These are phyloP conservation scores for Gnetum montanum DNA, from an alignment of 75 land plant species.

Conservation along the genomic window DNA sequence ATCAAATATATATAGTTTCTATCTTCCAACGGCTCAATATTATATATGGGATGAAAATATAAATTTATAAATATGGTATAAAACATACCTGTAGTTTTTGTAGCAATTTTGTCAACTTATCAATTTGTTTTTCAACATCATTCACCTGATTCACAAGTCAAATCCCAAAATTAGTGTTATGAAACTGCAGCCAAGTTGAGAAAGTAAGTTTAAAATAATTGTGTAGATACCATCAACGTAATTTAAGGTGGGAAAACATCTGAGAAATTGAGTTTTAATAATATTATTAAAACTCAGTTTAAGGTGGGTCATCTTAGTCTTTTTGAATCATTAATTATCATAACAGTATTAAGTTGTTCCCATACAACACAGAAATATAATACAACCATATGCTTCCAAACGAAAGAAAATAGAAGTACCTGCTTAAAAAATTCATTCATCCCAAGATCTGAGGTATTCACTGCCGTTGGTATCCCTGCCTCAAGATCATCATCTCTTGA, in stretches of 20 bases:
- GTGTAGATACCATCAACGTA: too few species aligned
- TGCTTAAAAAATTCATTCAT: constrained; percentile 8
- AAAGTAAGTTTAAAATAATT: too few species aligned
- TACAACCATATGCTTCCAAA: neutral
- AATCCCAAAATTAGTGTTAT: neutral
- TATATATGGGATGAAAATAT: neutral
- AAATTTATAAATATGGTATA: neutral
- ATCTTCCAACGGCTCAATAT: neutral
- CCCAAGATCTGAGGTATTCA: constrained; percentile 2
- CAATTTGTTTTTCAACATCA: constrained; percentile 5
- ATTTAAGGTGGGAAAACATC: too few species aligned
- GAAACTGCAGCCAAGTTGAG: neutral
- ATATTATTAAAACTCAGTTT: neutral
- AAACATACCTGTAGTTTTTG: constrained; percentile 6
- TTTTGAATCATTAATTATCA: neutral
- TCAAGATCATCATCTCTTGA: constrained; percentile 7
- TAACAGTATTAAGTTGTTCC: neutral
- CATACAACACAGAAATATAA: neutral
- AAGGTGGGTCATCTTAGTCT: neutral
- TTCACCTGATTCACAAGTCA: neutral
- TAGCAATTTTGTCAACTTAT: constrained; percentile 2
- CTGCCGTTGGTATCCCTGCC: neutral
- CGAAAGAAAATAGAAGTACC: neutral
- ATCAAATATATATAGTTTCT: neutral
- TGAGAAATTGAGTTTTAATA: too few species aligned